Conservation (phyloP, 169 alveolate genomes). For the Plasmodium adleri region DNA sequence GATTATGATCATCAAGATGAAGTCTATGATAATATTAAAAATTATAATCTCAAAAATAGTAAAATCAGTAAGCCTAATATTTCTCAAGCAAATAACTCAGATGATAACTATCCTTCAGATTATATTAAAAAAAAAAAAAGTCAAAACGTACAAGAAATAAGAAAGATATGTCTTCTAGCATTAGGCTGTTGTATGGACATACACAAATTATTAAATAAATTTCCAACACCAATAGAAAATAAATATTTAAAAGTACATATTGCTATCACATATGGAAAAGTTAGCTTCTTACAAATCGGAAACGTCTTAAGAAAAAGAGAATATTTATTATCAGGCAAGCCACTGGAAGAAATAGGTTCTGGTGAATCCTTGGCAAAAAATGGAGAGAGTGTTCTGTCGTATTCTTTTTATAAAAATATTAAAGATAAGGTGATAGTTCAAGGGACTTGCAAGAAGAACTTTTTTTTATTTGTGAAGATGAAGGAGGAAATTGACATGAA, state of each 20-base stretch:
- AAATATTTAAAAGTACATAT: slow-evolving; percentile 84
- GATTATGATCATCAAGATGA: not conserved
- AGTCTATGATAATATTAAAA: not conserved
- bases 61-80: not conserved
- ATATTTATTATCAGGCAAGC: slow-evolving; percentile 85
- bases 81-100: too few relatives aligned
- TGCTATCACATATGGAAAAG: slow-evolving; percentile 87
- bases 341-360: slow-evolving; percentile 85
- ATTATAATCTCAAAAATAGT: not conserved
- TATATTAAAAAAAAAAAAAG: not conserved
- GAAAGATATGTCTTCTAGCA: slow-evolving; percentile 78
- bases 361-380: slow-evolving; percentile 86
- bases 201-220: slow-evolving; percentile 85
- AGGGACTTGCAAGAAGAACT: slow-evolving; percentile 33
- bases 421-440: slow-evolving; percentile 20
- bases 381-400: slow-evolving; percentile 86
- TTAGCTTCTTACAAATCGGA: slow-evolving; percentile 85
- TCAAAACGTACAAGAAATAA: slow-evolving; percentile 19
- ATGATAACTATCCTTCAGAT: not conserved
- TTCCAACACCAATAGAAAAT: slow-evolving; percentile 85
- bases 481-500: slow-evolving; percentile 36
- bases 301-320: slow-evolving; percentile 86
- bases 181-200: slow-evolving; percentile 87
- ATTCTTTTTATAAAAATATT: slow-evolving; percentile 74
- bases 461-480: slow-evolving; percentile 6